Evolutionary conservation across 2,329 filamentous ascomycete species (phyloP).

Genomic region (Juglanconis juglandina): DNA sequence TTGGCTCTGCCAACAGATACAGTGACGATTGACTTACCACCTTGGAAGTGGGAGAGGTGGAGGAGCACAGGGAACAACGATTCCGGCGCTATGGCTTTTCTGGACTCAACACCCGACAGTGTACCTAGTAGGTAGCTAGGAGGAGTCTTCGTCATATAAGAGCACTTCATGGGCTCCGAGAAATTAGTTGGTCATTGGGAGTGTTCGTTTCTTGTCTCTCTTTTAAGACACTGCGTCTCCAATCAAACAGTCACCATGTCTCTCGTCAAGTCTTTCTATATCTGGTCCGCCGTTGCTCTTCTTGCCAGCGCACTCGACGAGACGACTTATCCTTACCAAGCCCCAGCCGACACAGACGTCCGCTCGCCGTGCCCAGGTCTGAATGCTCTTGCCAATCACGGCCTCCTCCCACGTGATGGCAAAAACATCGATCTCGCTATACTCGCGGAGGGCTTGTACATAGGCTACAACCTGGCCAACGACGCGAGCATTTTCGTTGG

Average conservation of each 20-base stretch:
- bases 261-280: not conserved
- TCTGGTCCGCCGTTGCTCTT: not conserved
- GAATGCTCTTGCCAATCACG: constrained; percentile 10
- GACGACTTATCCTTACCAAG: constrained; percentile 1
- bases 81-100: not conserved
- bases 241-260: constrained; percentile 1
- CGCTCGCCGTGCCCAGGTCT: constrained; percentile 7
- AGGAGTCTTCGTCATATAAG: not conserved
- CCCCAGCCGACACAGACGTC: constrained; percentile 2
- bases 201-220: not conserved
- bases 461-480: not conserved
- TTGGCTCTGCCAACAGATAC: no score
- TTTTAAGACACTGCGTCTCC: not conserved
- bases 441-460: not conserved
- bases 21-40: not conserved
- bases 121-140: not conserved
- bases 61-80: not conserved
- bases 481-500: not conserved
- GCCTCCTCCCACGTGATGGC: constrained; percentile 8
- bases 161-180: not conserved
- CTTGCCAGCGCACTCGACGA: constrained; percentile 2
- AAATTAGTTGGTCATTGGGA: not conserved
- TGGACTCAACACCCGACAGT: not conserved
- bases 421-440: constrained; percentile 1
- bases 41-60: not conserved